Percentiles rank a stretch among this genome's conserved stretches.
Evolutionary conservation across 1,284 basidiomycete species (phyloP).

Genomic region (Pterulicium gracile): DNA sequence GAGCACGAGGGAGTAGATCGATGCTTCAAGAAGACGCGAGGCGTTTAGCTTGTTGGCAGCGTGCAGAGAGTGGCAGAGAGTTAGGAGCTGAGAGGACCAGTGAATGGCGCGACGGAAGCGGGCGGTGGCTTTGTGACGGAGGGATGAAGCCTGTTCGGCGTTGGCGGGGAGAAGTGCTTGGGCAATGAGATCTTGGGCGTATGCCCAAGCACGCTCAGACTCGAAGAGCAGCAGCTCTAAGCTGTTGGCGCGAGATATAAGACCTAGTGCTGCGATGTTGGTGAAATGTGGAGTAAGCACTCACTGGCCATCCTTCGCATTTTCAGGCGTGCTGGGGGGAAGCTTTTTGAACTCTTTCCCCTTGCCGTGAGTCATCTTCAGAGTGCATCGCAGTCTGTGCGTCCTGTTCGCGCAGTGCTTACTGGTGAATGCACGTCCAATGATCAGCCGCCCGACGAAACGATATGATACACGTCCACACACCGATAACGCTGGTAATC

Average conservation of each 20-base stretch:
- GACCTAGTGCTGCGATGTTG: not conserved
- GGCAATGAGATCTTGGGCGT: conserved; percentile 71
- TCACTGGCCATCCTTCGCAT: conserved; percentile 72
- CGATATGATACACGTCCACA: conserved; percentile 9
- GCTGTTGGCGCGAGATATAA: conserved; percentile 26
- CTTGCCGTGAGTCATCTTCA: conserved; percentile 83
- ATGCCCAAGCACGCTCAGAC: conserved; percentile 86
- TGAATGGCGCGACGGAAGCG: conserved; percentile 81
- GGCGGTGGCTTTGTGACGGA: conserved; percentile 67
- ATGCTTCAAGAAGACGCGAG: conserved; percentile 47
- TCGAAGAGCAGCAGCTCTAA: conserved; percentile 81
- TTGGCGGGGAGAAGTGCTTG: conserved; percentile 43
- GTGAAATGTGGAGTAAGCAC: conserved; percentile 22
- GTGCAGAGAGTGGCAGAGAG: conserved; percentile 61
- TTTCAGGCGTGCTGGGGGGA: conserved; percentile 51
- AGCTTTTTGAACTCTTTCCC: conserved; percentile 84
- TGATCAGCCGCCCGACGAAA: not conserved
- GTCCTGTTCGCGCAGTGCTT: conserved; percentile 88
- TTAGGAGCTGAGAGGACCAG: conserved; percentile 72
- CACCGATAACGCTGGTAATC: conserved; percentile 81
- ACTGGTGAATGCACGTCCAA: conserved; percentile 26
- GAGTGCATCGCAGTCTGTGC: conserved; percentile 74
- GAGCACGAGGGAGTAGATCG: conserved; percentile 60
- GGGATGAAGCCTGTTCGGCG: conserved; percentile 37
- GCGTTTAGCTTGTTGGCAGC: conserved; percentile 41